Base-by-base conservation (phyloP, 768 basidiomycete genomes). In the Panus rudis region DNA sequence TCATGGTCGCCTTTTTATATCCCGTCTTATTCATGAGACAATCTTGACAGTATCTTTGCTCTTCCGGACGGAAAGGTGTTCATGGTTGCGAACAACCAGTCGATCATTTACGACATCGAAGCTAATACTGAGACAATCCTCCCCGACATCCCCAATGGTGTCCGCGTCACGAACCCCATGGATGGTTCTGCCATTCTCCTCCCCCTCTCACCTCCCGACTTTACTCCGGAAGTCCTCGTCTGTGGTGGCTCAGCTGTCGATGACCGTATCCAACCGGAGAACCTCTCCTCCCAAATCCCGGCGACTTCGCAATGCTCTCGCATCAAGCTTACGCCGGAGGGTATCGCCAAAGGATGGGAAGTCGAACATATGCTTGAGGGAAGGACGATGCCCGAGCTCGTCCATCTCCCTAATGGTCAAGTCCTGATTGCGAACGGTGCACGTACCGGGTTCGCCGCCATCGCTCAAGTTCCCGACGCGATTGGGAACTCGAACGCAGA, bases 341-440 rank as follows among this genome's bases (percentile, higher is more conserved):
- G 56, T 3, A 48, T 65, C 52, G 23, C 51, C 48, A 37, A 51
- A 32, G 53, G 62, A 34, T 70, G 57, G 68, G 27, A 53, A 34
- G 55, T 63, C 4, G 62, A 64, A 37, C 47, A 52, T 8, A 63
- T 68, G 64, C 41, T 64, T 3, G 51, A 59, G 40, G 39, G 46
- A 0, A 55, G 65, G 8, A 50, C 60, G 7, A 65, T 68, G 66
- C 52, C 54, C 3, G 65, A 67, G 39, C 51, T 59, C 4, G 52
- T 68, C 19, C 49, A 56, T 23, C 17, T 62, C 13, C 62, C 62
- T 4, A 63, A 68, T 39, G 70, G 68, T 1, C 54, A 64, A 31
- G 43, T 69, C n/a, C 55, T 67, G 42, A 59, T 65, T 41, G 53
- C 59, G 41, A 71, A 70, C 55, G 71, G 71, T 51, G 70, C 61